phyloP scores from a whole-genome alignment of 1,139 yeast genomes.

The Nakaseomyces uthaithaninus region DNA sequence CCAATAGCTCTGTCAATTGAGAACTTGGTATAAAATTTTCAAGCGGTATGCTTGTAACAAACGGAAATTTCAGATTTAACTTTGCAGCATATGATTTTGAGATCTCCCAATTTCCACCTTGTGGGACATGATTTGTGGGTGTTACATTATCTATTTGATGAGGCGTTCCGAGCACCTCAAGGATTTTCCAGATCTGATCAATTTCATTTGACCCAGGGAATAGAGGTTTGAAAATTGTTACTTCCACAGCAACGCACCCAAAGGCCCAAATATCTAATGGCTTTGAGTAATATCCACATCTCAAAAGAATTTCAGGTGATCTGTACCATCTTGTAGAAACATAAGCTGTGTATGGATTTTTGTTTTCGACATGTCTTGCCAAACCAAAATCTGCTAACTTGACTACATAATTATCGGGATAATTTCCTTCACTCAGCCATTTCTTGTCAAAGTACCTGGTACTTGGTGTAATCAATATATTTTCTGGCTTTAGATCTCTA shows the following conservation, averaged over 20 bases:
- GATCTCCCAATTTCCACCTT: constrained; percentile 64
- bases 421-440: constrained; percentile 28
- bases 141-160: constrained; percentile 25
- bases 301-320: constrained; percentile 80
- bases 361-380: constrained; percentile 55
- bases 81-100: constrained; percentile 44
- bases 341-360: constrained; percentile 61
- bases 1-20: constrained; percentile 37
- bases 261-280: constrained; percentile 95
- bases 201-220: constrained; percentile 77
- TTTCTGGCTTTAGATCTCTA: constrained; percentile 90
- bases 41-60: constrained; percentile 35
- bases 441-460: constrained; percentile 44
- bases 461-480: constrained; percentile 62
- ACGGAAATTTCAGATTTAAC: constrained; percentile 50
- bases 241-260: constrained; percentile 77
- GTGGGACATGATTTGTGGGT: constrained; percentile 33
- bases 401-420: constrained; percentile 47
- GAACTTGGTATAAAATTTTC: constrained; percentile 35
- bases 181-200: constrained; percentile 65
- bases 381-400: constrained; percentile 91
- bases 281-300: constrained; percentile 56
- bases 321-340: constrained; percentile 96
- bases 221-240: constrained; percentile 65
- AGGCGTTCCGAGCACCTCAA: constrained; percentile 68